Percentiles rank a stretch among this genome's conserved stretches.
phyloP scores from a whole-genome alignment of 345 rosid genomes.

The Rhodamnia argentea region DNA sequence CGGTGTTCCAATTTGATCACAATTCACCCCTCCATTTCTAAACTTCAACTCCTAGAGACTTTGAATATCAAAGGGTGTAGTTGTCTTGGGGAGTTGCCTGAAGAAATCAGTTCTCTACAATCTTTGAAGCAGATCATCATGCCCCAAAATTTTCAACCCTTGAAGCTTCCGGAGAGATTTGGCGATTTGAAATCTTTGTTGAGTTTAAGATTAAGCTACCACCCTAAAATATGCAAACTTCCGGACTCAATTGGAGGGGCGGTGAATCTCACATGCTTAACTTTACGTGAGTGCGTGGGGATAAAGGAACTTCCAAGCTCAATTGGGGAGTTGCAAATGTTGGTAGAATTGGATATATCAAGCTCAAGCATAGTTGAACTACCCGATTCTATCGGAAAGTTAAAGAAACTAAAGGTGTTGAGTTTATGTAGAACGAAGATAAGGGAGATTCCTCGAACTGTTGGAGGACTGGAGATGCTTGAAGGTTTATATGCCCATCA shows the following conservation, averaged over 20 bases:
- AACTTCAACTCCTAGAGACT: accelerated
- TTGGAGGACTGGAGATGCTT: neutral
- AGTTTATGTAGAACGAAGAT: neutral
- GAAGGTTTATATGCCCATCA: neutral
- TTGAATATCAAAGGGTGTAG: accelerated
- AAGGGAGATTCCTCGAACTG: neutral
- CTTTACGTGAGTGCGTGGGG: neutral
- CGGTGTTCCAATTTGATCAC: accelerated
- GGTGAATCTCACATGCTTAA: neutral
- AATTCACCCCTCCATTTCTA: neutral
- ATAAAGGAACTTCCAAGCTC: neutral
- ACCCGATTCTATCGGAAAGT: neutral
- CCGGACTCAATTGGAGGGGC: neutral
- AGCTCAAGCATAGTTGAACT: neutral
- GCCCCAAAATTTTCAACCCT: no score
- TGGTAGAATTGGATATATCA: neutral
- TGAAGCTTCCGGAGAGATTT: no score
- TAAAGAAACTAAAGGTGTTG: neutral
- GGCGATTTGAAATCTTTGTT: no score
- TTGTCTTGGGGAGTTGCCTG: accelerated
- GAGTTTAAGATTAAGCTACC: no score
- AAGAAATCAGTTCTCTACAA: neutral
- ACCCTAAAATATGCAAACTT: neutral
- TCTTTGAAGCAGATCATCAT: no score
- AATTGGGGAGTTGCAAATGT: neutral